Percentiles rank a stretch among this genome's conserved stretches.
phyloP scores from a whole-genome alignment of 1,139 yeast genomes.

The Debaryomycetaceae sp. region DNA sequence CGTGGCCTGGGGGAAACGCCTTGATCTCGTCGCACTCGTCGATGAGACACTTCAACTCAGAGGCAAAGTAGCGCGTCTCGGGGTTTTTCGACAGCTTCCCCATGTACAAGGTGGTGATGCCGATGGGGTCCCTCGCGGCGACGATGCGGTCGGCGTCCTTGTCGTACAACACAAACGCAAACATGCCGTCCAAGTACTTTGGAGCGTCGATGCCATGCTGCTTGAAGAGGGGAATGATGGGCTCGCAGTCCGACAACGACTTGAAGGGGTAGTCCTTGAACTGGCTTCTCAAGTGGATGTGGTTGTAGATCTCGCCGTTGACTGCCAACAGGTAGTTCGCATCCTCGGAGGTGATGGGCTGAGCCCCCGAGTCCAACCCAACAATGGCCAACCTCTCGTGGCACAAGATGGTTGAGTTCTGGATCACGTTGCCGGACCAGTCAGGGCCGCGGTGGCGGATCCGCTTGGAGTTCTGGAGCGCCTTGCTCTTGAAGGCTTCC shows the following conservation, averaged over 20 bases:
- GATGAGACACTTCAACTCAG: conserved; percentile 87
- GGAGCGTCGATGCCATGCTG: conserved; percentile 90
- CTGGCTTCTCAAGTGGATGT: conserved; percentile 78
- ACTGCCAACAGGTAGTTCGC: conserved; percentile 74
- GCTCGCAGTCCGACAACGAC: conserved; percentile 94
- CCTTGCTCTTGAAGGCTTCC: conserved; percentile 77
- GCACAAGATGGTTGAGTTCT: conserved; percentile 74
- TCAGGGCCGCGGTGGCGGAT: conserved; percentile 99
- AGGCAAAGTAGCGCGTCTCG: conserved; percentile 79
- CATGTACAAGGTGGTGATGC: conserved; percentile 93
- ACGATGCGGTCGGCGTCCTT: conserved; percentile 76
- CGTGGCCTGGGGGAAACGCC: conserved; percentile 98
- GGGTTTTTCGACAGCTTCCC: conserved; percentile 75
- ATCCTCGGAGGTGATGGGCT: conserved; percentile 84
- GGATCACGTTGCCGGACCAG: conserved; percentile 88
- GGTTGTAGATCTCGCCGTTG: conserved; percentile 98
- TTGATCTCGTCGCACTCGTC: conserved; percentile 90
- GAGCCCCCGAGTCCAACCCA: conserved; percentile 95
- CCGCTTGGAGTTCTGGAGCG: conserved; percentile 83
- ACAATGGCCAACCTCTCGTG: conserved; percentile 97
- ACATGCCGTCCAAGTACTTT: conserved; percentile 94
- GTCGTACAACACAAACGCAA: conserved; percentile 91
- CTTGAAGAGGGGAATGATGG: conserved; percentile 85
- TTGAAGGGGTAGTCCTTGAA: conserved; percentile 69
- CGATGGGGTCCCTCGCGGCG: conserved; percentile 98